Evolutionary conservation across 768 basidiomycete genomes (phyloP), one percentile per base, ranked within the genome.

Genomic region (Cystobasidium ongulense): DNA sequence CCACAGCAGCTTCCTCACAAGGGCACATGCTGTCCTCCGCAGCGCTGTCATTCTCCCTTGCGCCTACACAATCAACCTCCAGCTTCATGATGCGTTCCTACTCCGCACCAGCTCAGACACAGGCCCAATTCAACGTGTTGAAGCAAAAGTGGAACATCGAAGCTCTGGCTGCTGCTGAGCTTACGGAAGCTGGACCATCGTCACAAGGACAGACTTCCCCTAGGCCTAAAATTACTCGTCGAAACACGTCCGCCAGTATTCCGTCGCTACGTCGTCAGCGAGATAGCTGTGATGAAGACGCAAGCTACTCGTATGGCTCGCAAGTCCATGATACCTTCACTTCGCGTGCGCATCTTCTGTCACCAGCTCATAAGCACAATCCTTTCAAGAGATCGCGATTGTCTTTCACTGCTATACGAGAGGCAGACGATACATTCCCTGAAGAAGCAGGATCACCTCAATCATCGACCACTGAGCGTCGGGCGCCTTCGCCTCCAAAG

Each of bases 361-460:
- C 68, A 10, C 68, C 68, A 21, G 35, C 33, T n/a, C 50, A 71
- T 33, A 54, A 61, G 39, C n/a, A 13, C 7, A 35, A 31, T 46
- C 68, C 68, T 31, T 71, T 71, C 52, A 71, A 71, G 65, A 39
- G 65, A 4, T 67, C 65, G 3, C 38, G 65, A 17, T 50, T 52
- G 18, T 31, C 65, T 11, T 67, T 41, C 33, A 41, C 33, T 33
- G 33, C 38, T 5, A 27, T 33, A n/a, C 63, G 63, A 5, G 63
- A 35, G 63, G 63, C 46, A 25, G 25, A 35, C 21, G 33, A 35
- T 23, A 10, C 63, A 4, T 64, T 41, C 11, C 63, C 38, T 18
- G 39, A 39, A 18, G 63, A 39, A 39, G 33, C 31, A 39, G 63
- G 63, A 7, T 27, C 27, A 39, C 35, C 31, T 1, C 29, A 64